Evolutionary conservation across 805 yeast species (phyloP).

Genomic region (Teunomyces barrocoloradensis): DNA sequence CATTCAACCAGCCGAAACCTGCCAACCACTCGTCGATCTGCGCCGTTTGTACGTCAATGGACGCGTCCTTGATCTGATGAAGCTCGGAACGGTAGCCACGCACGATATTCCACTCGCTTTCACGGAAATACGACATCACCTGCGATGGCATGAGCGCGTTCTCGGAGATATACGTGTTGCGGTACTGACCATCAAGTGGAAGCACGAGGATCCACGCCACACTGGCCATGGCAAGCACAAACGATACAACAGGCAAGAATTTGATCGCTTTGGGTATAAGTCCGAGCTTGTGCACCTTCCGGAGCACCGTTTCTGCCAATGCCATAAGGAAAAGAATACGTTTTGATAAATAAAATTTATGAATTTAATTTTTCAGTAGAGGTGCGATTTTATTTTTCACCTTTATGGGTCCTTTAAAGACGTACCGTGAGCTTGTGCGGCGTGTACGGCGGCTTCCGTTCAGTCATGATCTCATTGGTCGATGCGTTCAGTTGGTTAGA

Average conservation of each 20-base stretch:
- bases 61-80: conserved; percentile 31
- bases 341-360: too few relatives aligned
- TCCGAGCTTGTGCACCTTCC: conserved; percentile 40
- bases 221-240: conserved; percentile 34
- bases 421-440: conserved; percentile 23
- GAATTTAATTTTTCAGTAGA: not conserved
- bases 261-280: conserved; percentile 34
- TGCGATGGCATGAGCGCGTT: conserved; percentile 98
- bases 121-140: conserved; percentile 87
- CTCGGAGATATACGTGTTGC: conserved; percentile 86
- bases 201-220: conserved; percentile 51
- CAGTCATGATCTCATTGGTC: conserved; percentile 12
- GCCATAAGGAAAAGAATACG: conserved; percentile 29
- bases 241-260: conserved; percentile 32
- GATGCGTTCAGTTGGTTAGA: conserved; percentile 4
- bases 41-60: conserved; percentile 40
- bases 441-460: conserved; percentile 31
- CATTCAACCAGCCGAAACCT: conserved; percentile 70
- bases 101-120: conserved; percentile 88
- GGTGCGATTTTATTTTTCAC: not conserved
- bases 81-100: conserved; percentile 77
- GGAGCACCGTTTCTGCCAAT: conserved; percentile 39
- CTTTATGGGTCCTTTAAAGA: not conserved
- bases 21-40: conserved; percentile 57
- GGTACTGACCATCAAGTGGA: conserved; percentile 79